These are phyloP conservation scores for Eucalyptus lansdowneana DNA, from an alignment of 345 rosid species.

Conservation along the genomic window DNA sequence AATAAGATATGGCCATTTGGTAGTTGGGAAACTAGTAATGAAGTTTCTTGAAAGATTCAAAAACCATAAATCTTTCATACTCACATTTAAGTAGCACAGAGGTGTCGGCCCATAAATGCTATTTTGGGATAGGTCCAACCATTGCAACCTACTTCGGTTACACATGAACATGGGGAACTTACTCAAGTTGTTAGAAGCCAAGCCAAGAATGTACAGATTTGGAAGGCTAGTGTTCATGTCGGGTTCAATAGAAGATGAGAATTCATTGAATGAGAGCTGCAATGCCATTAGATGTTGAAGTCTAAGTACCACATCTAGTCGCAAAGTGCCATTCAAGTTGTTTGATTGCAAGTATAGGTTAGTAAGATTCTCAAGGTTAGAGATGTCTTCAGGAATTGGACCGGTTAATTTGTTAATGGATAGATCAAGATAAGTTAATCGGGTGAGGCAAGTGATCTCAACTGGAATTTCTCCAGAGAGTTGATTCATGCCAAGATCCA, in stretches of 20 bases:
- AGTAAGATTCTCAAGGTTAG: not conserved
- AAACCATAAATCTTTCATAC: fast-evolving
- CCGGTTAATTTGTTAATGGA: not conserved
- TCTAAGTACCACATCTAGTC: not conserved
- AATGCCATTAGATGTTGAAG: not conserved
- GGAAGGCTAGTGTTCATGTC: not conserved
- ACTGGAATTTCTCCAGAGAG: not conserved
- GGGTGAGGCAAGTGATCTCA: not conserved
- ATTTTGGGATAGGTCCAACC: not conserved
- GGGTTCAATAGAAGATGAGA: not conserved
- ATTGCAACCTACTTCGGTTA: not conserved
- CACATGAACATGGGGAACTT: slow-evolving; percentile 5
- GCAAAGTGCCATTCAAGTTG: not conserved
- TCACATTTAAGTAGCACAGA: not conserved
- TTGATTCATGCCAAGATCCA: not conserved
- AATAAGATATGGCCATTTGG: not conserved
- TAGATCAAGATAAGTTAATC: not conserved
- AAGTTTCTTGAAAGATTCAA: not conserved
- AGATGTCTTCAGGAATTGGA: not conserved
- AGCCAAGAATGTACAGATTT: not conserved
- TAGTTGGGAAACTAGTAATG: not conserved
- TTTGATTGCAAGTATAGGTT: not conserved
- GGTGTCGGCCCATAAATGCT: slow-evolving; percentile 1
- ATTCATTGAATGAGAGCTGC: not conserved
- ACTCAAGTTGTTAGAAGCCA: slow-evolving; percentile 4